Evolutionary conservation across 495 filamentous ascomycete genomes (phyloP), one percentile per base, ranked within the genome.

Genomic region (Hyaloscypha finlandica): DNA sequence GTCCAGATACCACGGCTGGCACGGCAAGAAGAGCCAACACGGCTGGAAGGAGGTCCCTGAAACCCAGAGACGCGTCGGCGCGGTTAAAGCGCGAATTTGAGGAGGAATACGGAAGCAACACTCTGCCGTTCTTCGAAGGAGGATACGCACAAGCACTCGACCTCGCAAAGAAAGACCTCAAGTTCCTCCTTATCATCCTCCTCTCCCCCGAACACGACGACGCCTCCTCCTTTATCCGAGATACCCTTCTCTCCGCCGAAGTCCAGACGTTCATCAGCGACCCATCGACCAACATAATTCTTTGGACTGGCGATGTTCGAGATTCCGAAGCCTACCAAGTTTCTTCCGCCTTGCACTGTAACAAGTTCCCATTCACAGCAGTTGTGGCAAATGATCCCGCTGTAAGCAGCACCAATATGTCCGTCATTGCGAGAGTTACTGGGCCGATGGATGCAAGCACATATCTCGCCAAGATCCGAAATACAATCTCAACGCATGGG

Each of bases 251-350:
- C 8, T 84, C 89, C 12, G 86, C 85, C 20, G 89, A 94, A 56
- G 86, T 96, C 3, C 81, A 89, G 20, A 75, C 80, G 30, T 97
- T 91, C 66, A 71, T 98, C 73, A 89, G 85, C 62, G 83, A 92
- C 66, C 83, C 87, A 3, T 78, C 80, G 42, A 90, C 93, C 73
- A 89, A 91, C 68, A 84, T 97, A 51, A 80, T 97, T 3, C 74
- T 98, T 4, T 99, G 95, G 95, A 92, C 87, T 22, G 95, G 96
- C 22, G 96, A 90, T 66, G 89, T 98, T 1, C 87, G 90, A 68
- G 95, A 99, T 73, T 88, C 92, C 5, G 95, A 99, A 76, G 90
- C 93, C 6, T 97, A 96, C 74, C 93, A 97, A 75, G 92, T 97
- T 30, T 85, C 93, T 37, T 86, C 84, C 37, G 89, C 92, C 33